Evolutionary conservation across 768 basidiomycete genomes (phyloP).

Genomic region (Lentinula sp.): DNA sequence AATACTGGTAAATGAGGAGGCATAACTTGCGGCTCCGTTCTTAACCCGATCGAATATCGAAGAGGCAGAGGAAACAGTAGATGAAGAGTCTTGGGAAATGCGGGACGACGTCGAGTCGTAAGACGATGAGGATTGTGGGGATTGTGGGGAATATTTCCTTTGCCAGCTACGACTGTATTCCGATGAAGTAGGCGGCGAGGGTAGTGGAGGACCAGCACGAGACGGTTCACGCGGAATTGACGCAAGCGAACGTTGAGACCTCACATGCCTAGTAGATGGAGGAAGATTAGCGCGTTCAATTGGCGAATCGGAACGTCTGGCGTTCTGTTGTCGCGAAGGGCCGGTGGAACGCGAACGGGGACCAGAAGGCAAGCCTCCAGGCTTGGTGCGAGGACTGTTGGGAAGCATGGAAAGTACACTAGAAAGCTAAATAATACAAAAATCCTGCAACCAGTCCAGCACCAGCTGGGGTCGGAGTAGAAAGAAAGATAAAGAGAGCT

Average conservation of each 20-base stretch:
- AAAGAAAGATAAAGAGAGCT: neutral
- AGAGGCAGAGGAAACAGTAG: conserved; percentile 23
- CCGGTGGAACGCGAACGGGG: conserved; percentile 30
- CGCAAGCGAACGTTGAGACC: conserved; percentile 16
- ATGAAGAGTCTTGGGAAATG: conserved; percentile 16
- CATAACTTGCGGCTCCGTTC: conserved; percentile 19
- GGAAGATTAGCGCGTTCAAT: neutral
- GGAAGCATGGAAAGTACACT: conserved; percentile 10
- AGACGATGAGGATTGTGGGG: conserved; percentile 9
- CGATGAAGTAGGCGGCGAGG: neutral
- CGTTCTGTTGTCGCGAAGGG: conserved; percentile 4
- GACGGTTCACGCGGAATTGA: conserved; percentile 6
- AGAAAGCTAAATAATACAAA: neutral
- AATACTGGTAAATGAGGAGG: conserved; percentile 38
- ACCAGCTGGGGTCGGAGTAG: conserved; percentile 16
- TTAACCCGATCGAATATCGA: conserved; percentile 33
- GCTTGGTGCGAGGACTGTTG: conserved; percentile 13
- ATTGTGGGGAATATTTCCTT: conserved; percentile 7
- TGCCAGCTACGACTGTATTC: neutral
- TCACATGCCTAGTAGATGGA: conserved; percentile 13
- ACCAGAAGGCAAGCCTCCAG: conserved; percentile 31
- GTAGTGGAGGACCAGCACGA: neutral
- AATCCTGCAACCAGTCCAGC: conserved; percentile 9
- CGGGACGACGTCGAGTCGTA: conserved; percentile 8
- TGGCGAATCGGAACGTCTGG: conserved; percentile 2